A percentile compares a stretch with the other conserved stretches of the same genome.
Conservation (phyloP, 75 land plant genomes). For the Picea sitchensis region DNA sequence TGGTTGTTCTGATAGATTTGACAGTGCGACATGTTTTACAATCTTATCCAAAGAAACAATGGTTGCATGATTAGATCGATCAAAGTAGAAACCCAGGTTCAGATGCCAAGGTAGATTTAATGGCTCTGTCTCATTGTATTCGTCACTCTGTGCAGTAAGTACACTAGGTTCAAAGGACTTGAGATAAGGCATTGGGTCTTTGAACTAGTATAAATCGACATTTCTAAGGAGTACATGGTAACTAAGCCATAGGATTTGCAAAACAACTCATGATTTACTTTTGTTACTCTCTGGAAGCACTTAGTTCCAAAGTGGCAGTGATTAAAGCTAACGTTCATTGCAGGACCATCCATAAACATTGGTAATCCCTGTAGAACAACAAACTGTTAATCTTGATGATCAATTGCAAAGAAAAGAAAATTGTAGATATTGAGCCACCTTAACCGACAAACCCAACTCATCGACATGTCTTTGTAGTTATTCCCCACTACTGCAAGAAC, state of each 20-base stretch:
- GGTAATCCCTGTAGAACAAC: conserved; percentile 84
- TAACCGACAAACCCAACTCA: conserved; percentile 92
- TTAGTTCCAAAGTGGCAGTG: conserved; percentile 94
- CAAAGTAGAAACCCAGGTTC: conserved; percentile 94
- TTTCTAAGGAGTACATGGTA: conserved; percentile 90
- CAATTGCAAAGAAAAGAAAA: conserved; percentile 76
- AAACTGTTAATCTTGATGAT: conserved; percentile 61
- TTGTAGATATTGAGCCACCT: conserved; percentile 49
- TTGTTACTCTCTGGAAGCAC: conserved; percentile 88
- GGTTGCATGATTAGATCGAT: conserved; percentile 61
- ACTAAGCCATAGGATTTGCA: conserved; percentile 72
- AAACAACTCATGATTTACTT: conserved; percentile 84
- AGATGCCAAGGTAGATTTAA: conserved; percentile 75
- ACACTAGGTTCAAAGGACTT: conserved; percentile 59
- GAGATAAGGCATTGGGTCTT: conserved; percentile 65
- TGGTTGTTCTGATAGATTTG: conserved; percentile 86
- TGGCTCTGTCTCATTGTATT: conserved; percentile 71
- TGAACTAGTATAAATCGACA: conserved; percentile 96
- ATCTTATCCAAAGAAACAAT: conserved; percentile 72
- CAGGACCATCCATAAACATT: conserved; percentile 43
- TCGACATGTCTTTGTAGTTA: conserved; percentile 88
- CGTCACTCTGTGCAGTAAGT: conserved; percentile 83
- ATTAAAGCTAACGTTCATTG: conserved; percentile 71
- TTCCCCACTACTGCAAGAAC: conserved; percentile 76
- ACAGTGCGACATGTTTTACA: conserved; percentile 72